These are phyloP conservation scores for Coemansia sp. DNA, from an alignment of 371 early-diverging fungal species.

Conservation along the genomic window DNA sequence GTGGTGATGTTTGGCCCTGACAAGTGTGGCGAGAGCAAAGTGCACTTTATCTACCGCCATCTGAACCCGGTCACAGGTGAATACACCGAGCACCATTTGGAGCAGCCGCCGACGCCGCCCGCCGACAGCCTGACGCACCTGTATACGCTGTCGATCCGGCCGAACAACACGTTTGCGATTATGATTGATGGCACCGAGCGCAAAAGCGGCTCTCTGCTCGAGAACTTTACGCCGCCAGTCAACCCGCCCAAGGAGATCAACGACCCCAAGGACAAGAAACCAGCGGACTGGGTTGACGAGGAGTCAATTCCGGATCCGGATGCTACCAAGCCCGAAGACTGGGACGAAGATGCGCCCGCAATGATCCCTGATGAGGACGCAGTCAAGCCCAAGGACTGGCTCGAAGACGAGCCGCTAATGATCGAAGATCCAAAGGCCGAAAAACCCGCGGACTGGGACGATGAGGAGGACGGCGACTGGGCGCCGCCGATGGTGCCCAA, in stretches of 20 bases:
- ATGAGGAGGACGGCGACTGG: slow-evolving; percentile 79
- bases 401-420: slow-evolving; percentile 59
- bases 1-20: slow-evolving; percentile 97
- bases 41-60: slow-evolving; percentile 95
- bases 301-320: slow-evolving; percentile 84
- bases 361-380: slow-evolving; percentile 58
- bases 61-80: slow-evolving; percentile 69
- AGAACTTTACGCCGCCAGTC: slow-evolving; percentile 89
- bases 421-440: slow-evolving; percentile 80
- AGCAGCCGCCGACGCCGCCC: slow-evolving; percentile 63
- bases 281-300: slow-evolving; percentile 92
- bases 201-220: slow-evolving; percentile 71
- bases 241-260: slow-evolving; percentile 87
- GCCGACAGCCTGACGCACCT: slow-evolving; percentile 77
- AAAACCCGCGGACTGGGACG: slow-evolving; percentile 95
- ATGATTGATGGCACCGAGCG: slow-evolving; percentile 74
- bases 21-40: slow-evolving; percentile 91
- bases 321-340: slow-evolving; percentile 87
- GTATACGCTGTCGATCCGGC: slow-evolving; percentile 88
- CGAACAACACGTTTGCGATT: slow-evolving; percentile 86
- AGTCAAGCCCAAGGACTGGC: slow-evolving; percentile 65
- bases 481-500: slow-evolving; percentile 65
- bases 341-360: slow-evolving; percentile 77
- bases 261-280: slow-evolving; percentile 89
- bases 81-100: slow-evolving; percentile 77